phyloP scores from a whole-genome alignment of 805 yeast genomes.

The Candida sakaeoensis region DNA sequence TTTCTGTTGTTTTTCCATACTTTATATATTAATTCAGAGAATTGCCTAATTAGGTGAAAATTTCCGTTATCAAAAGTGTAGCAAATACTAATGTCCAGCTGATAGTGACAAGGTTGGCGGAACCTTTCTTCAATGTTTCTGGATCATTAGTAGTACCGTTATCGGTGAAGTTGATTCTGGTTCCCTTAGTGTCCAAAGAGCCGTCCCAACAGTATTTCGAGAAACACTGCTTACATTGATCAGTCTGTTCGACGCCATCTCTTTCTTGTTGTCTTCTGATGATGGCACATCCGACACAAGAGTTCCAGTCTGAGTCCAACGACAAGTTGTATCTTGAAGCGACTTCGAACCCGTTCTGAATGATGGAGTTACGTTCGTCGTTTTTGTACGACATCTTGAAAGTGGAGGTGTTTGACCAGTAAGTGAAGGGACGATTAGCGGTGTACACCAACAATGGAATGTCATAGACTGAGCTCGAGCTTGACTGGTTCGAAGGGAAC shows the following conservation, averaged over 20 bases:
- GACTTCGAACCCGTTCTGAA: slow-evolving; percentile 73
- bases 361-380: slow-evolving; percentile 54
- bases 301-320: slow-evolving; percentile 62
- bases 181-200: slow-evolving; percentile 6
- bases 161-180: slow-evolving; percentile 24
- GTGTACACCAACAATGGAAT: slow-evolving; percentile 68
- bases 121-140: slow-evolving; percentile 6
- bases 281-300: slow-evolving; percentile 81
- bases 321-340: slow-evolving; percentile 64
- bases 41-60: background rate
- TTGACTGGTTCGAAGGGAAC: slow-evolving; percentile 17
- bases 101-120: background rate
- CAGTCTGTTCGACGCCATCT: slow-evolving; percentile 52
- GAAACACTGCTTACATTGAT: slow-evolving; percentile 72
- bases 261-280: slow-evolving; percentile 75
- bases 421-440: slow-evolving; percentile 69
- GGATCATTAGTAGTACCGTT: slow-evolving; percentile 15
- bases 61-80: slow-evolving; percentile 1
- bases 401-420: slow-evolving; percentile 67
- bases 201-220: slow-evolving; percentile 75
- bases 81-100: slow-evolving; percentile 4
- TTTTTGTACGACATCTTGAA: slow-evolving; percentile 59
- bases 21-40: background rate
- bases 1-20: background rate
- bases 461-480: slow-evolving; percentile 12